A percentile compares a stretch with the other conserved stretches of the same genome.
Conservation (phyloP, 805 yeast genomes). For the Wickerhamiella parazyma region DNA sequence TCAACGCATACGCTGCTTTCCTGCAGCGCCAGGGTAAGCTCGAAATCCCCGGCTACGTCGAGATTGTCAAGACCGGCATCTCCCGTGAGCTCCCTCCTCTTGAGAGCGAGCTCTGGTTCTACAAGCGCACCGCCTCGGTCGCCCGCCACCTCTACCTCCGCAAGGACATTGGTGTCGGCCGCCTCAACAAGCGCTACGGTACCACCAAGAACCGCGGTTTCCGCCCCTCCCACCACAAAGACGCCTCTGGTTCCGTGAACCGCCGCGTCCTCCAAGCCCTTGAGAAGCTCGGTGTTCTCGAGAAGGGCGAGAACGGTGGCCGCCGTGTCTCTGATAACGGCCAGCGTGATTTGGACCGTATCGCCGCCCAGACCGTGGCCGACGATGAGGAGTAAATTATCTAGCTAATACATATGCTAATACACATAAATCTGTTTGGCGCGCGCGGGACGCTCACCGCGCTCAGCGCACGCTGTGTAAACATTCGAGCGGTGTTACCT, state of each 20-base stretch:
- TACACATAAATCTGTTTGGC: neutral
- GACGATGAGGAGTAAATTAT: slow-evolving; percentile 35
- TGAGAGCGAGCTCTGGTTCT: slow-evolving; percentile 99
- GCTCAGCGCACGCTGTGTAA: no score
- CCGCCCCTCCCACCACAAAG: slow-evolving; percentile 97
- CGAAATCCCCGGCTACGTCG: slow-evolving; percentile 99
- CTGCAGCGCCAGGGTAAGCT: slow-evolving; percentile 99
- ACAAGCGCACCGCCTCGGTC: slow-evolving; percentile 99
- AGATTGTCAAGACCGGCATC: slow-evolving; percentile 96
- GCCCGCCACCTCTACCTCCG: slow-evolving; percentile 99
- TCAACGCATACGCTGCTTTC: slow-evolving; percentile 98
- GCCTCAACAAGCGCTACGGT: slow-evolving; percentile 97
- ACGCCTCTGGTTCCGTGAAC: slow-evolving; percentile 99
- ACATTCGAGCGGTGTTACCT: no score
- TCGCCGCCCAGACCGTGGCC: slow-evolving; percentile 97
- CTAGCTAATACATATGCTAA: neutral
- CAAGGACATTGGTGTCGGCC: slow-evolving; percentile 99
- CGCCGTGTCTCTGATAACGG: slow-evolving; percentile 99
- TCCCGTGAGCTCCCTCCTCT: slow-evolving; percentile 99
- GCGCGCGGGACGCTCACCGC: no score
- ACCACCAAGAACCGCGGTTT: slow-evolving; percentile 98
- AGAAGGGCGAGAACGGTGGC: slow-evolving; percentile 95
- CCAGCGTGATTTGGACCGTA: slow-evolving; percentile 99
- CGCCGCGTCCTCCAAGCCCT: slow-evolving; percentile 96
- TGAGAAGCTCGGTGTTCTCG: slow-evolving; percentile 95